phyloP scores from a whole-genome alignment of 768 basidiomycete genomes.

The Suillus americanus region DNA sequence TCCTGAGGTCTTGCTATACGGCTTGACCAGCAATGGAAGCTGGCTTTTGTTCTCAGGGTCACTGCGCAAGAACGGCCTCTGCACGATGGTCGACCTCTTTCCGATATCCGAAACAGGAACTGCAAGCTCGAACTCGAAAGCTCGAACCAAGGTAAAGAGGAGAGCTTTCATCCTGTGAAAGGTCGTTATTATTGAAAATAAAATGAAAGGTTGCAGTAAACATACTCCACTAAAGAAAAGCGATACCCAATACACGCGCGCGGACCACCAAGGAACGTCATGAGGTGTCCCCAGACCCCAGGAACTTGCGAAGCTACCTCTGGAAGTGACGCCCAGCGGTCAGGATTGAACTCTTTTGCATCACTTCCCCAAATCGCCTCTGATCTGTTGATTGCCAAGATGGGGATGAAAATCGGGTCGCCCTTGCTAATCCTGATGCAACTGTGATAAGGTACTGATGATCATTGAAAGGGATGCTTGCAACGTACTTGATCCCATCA shows the following conservation, averaged over 20 bases:
- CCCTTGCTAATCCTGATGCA: slow-evolving; percentile 42
- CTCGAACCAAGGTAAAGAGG: slow-evolving; percentile 49
- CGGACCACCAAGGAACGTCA: slow-evolving; percentile 66
- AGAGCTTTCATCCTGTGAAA: slow-evolving; percentile 39
- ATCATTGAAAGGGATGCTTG: not conserved
- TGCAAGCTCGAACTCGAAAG: slow-evolving; percentile 53
- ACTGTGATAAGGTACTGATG: not conserved
- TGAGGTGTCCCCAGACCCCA: slow-evolving; percentile 57
- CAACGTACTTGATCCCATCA: slow-evolving; percentile 37
- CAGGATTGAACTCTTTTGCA: slow-evolving; percentile 62
- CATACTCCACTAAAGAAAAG: slow-evolving; percentile 61
- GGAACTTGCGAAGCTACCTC: slow-evolving; percentile 46
- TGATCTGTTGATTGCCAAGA: slow-evolving; percentile 51
- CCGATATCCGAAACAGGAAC: slow-evolving; percentile 45
- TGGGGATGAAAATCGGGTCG: slow-evolving; percentile 48
- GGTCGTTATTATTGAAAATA: not conserved
- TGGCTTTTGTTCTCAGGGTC: slow-evolving; percentile 41
- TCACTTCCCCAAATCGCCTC: slow-evolving; percentile 63
- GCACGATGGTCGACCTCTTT: slow-evolving; percentile 32
- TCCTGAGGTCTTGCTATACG: slow-evolving; percentile 3
- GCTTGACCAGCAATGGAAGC: slow-evolving; percentile 38
- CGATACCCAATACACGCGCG: slow-evolving; percentile 67
- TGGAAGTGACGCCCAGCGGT: slow-evolving; percentile 57
- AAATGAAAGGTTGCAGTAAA: slow-evolving; percentile 6
- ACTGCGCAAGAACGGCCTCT: slow-evolving; percentile 43